Conservation (phyloP, 805 yeast genomes). For the Ogataea ramenticola region DNA sequence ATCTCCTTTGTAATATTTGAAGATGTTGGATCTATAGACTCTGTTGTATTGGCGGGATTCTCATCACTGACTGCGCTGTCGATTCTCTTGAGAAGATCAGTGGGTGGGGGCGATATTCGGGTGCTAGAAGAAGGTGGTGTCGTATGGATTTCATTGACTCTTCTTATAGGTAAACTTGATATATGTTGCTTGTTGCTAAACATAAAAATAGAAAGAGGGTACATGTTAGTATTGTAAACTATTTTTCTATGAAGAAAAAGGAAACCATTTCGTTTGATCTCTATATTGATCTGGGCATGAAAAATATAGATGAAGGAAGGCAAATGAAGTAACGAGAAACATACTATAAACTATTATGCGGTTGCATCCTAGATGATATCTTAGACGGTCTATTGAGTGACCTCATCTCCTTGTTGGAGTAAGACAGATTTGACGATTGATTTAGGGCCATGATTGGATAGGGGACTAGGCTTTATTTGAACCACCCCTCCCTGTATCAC, state of each 20-base stretch:
- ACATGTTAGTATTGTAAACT: no score
- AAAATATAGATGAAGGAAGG: no score
- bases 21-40: not conserved
- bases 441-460: not conserved
- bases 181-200: no score
- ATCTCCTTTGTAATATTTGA: not conserved
- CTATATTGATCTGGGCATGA: no score
- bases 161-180: no score
- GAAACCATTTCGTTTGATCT: no score
- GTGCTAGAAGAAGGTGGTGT: not conserved
- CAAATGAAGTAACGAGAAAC: no score
- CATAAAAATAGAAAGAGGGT: no score
- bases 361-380: not conserved
- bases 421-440: not conserved
- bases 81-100: not conserved
- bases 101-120: not conserved
- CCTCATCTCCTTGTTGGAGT: not conserved
- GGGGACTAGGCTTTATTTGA: no score
- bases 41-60: not conserved
- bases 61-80: not conserved
- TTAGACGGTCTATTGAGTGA: not conserved
- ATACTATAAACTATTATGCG: not conserved
- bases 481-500: no score
- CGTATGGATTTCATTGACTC: no score
- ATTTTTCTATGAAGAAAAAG: no score